Conservation (phyloP, 192 early-diverging fungal genomes). For the Rhizophagus sp. region DNA sequence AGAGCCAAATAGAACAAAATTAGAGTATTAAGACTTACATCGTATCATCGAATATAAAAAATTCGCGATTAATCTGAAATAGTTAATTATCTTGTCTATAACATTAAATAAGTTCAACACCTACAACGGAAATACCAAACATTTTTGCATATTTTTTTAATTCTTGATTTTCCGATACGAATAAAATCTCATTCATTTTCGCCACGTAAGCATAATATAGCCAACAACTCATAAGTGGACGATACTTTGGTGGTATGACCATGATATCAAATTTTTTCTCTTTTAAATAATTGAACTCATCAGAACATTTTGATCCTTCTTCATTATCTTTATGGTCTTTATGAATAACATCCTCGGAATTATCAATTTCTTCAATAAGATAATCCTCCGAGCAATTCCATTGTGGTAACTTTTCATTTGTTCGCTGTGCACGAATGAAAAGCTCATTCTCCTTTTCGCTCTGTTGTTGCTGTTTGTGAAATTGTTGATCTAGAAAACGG, state of each 20-base stretch:
- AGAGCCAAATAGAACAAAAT: not conserved
- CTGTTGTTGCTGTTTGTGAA: constrained; percentile 14
- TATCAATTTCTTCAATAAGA: constrained; percentile 35
- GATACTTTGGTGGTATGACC: constrained; percentile 50
- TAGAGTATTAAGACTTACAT: not conserved
- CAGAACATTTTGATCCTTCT: constrained; percentile 19
- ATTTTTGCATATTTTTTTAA: constrained; percentile 48
- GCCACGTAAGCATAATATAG: constrained; percentile 42
- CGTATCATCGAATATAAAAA: not conserved
- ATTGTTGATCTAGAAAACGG: constrained; percentile 48
- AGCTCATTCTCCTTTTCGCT: constrained; percentile 33
- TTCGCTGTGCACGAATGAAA: constrained; percentile 48
- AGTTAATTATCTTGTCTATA: not conserved
- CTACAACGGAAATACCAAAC: constrained; percentile 44
- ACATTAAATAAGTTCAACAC: constrained; percentile 9
- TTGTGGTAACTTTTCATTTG: constrained; percentile 45
- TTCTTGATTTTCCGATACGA: constrained; percentile 54
- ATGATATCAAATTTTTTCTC: constrained; percentile 32
- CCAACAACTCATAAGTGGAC: constrained; percentile 48
- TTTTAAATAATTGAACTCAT: not conserved
- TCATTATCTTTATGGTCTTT: constrained; percentile 24
- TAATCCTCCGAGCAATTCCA: constrained; percentile 48
- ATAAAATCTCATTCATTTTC: constrained; percentile 38
- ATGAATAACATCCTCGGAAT: not conserved
- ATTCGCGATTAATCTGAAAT: not conserved